Conservation (phyloP, 179 eudicot species). For the Silene noctiflora region DNA sequence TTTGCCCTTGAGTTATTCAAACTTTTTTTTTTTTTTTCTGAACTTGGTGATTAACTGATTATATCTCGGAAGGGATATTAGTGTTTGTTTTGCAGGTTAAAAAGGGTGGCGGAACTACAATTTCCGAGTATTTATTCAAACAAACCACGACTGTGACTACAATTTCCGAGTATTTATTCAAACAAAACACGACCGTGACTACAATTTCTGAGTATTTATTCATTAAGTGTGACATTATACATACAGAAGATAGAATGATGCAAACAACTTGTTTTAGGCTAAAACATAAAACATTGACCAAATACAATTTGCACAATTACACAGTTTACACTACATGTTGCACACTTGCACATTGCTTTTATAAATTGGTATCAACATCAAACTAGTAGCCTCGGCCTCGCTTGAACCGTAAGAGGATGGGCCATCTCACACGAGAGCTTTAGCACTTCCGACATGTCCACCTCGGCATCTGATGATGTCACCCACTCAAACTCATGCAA, state of each 20-base stretch:
- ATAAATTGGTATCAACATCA: background rate
- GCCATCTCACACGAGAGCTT: constrained; percentile 83
- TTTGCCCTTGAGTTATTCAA: background rate
- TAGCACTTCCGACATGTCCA: constrained; percentile 61
- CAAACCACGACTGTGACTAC: background rate
- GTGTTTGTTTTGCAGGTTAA: too few species aligned
- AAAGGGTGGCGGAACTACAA: background rate
- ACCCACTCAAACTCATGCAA: constrained; percentile 68
- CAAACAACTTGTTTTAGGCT: background rate
- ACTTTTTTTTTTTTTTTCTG: background rate
- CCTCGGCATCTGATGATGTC: background rate
- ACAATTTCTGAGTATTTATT: background rate
- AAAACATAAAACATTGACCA: background rate
- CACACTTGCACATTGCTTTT: background rate
- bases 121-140: background rate
- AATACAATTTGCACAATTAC: background rate
- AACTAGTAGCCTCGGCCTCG: constrained; percentile 34
- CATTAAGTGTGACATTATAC: background rate
- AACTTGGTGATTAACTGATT: background rate
- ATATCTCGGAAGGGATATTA: too few species aligned
- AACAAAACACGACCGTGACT: background rate
- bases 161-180: background rate
- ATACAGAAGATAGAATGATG: background rate
- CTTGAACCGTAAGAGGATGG: constrained; percentile 49
- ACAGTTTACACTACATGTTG: background rate